A percentile compares a stretch with the other conserved stretches of the same genome.
phyloP scores from a whole-genome alignment of 225 moss, liverwort and hornwort species.

The Takakia lepidozioides region DNA sequence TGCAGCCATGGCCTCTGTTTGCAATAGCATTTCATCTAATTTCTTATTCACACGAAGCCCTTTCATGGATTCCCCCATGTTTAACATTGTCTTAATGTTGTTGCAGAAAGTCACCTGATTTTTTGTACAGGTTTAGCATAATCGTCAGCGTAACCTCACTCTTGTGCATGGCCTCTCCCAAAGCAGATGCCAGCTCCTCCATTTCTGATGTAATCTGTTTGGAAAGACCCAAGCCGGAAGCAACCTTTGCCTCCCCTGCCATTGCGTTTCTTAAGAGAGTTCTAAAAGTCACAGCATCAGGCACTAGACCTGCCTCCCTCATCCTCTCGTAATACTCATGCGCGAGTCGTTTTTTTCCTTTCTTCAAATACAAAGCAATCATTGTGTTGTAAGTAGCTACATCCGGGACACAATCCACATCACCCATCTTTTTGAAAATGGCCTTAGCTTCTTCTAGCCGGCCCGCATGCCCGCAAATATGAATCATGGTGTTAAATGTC shows the following conservation, averaged over 20 bases:
- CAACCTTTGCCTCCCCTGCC: constrained; percentile 43
- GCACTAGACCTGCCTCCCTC: constrained; percentile 43
- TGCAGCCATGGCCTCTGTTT: no score
- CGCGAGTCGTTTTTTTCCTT: constrained; percentile 40
- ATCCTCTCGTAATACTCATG: constrained; percentile 54
- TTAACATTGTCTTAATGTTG: no score
- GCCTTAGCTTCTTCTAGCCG: constrained; percentile 70
- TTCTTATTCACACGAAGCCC: no score
- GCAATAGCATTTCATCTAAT: no score
- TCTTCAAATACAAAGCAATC: constrained; percentile 53
- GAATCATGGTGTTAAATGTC: constrained; percentile 95
- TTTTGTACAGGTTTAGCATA: constrained; percentile 79
- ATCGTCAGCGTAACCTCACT: constrained; percentile 63
- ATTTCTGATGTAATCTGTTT: constrained; percentile 42
- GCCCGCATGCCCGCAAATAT: constrained; percentile 70
- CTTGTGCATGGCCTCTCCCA: constrained; percentile 43
- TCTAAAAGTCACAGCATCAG: constrained; percentile 62
- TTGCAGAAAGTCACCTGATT: constrained; percentile 30
- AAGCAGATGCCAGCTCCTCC: constrained; percentile 35
- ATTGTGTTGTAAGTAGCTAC: constrained; percentile 71
- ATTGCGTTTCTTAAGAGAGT: constrained; percentile 56
- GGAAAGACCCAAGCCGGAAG: constrained; percentile 15
- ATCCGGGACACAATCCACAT: constrained; percentile 44
- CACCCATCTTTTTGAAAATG: constrained; percentile 45
- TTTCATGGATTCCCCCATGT: no score